phyloP scores from a whole-genome alignment of 148 eudicot species.

The Euryodendron excelsum region DNA sequence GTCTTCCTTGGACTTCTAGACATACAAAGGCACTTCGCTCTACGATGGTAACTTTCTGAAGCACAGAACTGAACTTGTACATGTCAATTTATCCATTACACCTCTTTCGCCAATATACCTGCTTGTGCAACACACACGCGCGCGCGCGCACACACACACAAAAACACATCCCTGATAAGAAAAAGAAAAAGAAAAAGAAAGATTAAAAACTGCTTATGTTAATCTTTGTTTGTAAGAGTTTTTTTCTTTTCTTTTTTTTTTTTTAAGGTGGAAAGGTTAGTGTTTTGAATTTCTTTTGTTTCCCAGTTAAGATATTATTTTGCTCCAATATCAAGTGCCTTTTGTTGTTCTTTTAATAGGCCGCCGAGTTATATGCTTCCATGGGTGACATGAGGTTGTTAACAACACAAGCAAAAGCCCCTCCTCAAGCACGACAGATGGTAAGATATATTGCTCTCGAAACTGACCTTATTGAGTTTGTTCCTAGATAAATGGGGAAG shows the following conservation, averaged over 20 bases:
- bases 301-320: not conserved
- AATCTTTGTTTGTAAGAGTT: slow-evolving; percentile 1
- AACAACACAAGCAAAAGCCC: slow-evolving; percentile 57
- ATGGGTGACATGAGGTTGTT: slow-evolving; percentile 37
- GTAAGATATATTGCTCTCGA: slow-evolving; percentile 29
- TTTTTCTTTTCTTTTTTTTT: not conserved
- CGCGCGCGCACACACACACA: not conserved
- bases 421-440: slow-evolving; percentile 60
- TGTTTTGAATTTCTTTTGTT: not conserved
- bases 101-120: not conserved
- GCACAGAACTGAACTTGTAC: not conserved
- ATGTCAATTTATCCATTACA: not conserved
- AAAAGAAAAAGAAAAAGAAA: not conserved
- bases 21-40: slow-evolving; percentile 35
- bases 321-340: not conserved
- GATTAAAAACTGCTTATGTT: not conserved
- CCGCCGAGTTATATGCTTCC: slow-evolving; percentile 37
- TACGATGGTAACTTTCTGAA: slow-evolving; percentile 35
- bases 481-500: not conserved
- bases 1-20: slow-evolving; percentile 34
- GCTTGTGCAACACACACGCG: not conserved
- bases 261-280: not conserved
- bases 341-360: slow-evolving; percentile 33
- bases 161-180: not conserved
- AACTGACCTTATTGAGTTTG: not conserved